A percentile compares a stretch with the other conserved stretches of the same genome.
phyloP scores from a whole-genome alignment of 2,329 filamentous ascomycete genomes.

The Niveomyces coronatus region DNA sequence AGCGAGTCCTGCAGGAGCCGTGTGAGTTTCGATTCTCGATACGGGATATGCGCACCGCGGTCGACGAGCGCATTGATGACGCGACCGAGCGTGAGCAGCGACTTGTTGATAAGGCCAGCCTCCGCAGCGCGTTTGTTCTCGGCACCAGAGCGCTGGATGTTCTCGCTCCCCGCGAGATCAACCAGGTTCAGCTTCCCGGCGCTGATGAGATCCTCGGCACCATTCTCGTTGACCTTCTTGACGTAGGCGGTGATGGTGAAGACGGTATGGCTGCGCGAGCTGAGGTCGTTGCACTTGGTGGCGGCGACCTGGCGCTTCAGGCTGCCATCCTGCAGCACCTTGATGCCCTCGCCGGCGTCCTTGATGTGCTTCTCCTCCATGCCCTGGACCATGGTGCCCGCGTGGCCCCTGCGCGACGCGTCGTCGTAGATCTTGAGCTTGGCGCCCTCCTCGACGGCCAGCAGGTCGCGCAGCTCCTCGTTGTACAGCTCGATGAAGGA shows the following conservation, averaged over 20 bases:
- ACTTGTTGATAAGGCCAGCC: slow-evolving; percentile 96
- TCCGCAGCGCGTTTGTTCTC: slow-evolving; percentile 97
- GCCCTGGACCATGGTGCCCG: slow-evolving; percentile 81
- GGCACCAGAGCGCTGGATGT: slow-evolving; percentile 91
- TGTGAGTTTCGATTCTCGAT: slow-evolving; percentile 90
- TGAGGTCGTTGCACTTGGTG: slow-evolving; percentile 98
- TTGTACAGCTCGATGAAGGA: slow-evolving; percentile 99
- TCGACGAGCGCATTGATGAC: slow-evolving; percentile 98
- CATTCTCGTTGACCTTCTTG: slow-evolving; percentile 69
- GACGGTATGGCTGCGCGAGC: slow-evolving; percentile 91
- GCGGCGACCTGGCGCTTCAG: slow-evolving; percentile 95
- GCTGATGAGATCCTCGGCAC: slow-evolving; percentile 81
- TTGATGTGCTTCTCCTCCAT: slow-evolving; percentile 97
- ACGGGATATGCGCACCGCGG: slow-evolving; percentile 77
- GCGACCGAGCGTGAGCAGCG: slow-evolving; percentile 81
- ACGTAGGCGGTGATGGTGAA: slow-evolving; percentile 92
- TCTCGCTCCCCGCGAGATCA: slow-evolving; percentile 93
- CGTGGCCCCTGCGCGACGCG: slow-evolving; percentile 72
- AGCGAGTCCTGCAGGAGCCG: slow-evolving; percentile 91
- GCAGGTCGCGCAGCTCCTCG: slow-evolving; percentile 85
- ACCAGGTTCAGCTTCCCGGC: slow-evolving; percentile 93
- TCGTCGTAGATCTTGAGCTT: slow-evolving; percentile 97
- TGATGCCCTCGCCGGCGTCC: slow-evolving; percentile 74
- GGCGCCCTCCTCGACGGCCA: slow-evolving; percentile 67
- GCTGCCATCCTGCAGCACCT: slow-evolving; percentile 79